Base-by-base conservation (phyloP, 306 rosid genomes). In the Sicyos edulis region DNA sequence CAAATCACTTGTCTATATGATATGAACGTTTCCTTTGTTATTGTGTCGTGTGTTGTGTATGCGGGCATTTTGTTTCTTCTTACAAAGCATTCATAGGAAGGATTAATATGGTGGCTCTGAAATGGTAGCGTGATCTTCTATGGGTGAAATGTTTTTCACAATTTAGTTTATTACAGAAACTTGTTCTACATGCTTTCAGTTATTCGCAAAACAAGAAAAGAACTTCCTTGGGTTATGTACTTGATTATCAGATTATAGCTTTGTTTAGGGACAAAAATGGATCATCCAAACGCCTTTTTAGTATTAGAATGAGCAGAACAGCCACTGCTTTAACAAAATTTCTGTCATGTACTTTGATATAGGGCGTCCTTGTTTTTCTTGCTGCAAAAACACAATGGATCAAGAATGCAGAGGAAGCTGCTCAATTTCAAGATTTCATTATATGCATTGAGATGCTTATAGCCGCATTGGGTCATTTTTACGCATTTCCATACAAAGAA, bases 401-500 rank as follows among this genome's bases (percentile, higher is more conserved):
- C 52, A 70, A 95, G 88, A 84, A 82, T 79, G 95, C 95, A 17
- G 91, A 86, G 24, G 88, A 91, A 83, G 99, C 99, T 79, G 97
- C 97, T 63, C 71, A 78, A 63, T 92, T 80, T 70, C 99, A 95
- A 89, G 80, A 89, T 80, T 95, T 95, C 82, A 89, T 91, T 60
- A 86, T 95, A 62, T 95, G 99, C 71, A 87, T 95, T 64, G 99
- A 95, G 95, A 95, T 95, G 99, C 95, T 95, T 76, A 65, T 86
- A 74, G 99, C 99, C 71, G 99, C 99, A 6, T 77, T 86, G 19
- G 99, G 96, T 54, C 99, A 91, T 78, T 84, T 95, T 19, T 95
- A 85, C 73, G 99, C 99, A 68, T 91, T 95, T 77, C 99, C 99
- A n/a, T 95, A 95, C 95, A 91, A 91, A 82, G 99, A 95, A 81